These are phyloP conservation scores for Malassezia sp. DNA, from an alignment of 1,284 basidiomycete species.

Conservation along the genomic window DNA sequence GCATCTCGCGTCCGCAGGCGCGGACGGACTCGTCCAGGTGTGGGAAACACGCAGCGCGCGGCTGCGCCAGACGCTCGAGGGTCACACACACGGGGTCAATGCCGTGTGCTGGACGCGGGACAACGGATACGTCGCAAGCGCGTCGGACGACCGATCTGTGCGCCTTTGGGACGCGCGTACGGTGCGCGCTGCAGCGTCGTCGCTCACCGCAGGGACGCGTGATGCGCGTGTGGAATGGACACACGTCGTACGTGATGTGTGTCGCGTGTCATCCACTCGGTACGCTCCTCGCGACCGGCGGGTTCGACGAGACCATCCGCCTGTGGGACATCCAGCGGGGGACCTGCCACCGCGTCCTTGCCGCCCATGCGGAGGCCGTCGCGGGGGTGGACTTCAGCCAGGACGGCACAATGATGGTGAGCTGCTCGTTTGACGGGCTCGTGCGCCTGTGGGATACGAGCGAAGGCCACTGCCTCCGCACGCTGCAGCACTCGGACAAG, in stretches of 20 bases:
- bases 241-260: constrained; percentile 88
- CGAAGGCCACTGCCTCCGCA: constrained; percentile 92
- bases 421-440: constrained; percentile 85
- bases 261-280: constrained; percentile 78
- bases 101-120: constrained; percentile 36
- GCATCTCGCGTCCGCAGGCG: constrained; percentile 41
- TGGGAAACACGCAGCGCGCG: constrained; percentile 25
- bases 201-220: constrained; percentile 5
- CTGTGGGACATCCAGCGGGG: constrained; percentile 81
- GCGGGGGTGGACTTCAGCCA: constrained; percentile 83
- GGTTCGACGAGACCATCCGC: constrained; percentile 85
- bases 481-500: constrained; percentile 87
- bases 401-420: constrained; percentile 86
- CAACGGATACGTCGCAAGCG: constrained; percentile 27
- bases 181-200: constrained; percentile 7
- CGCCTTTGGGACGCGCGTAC: constrained; percentile 25
- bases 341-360: constrained; percentile 47
- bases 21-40: constrained; percentile 47
- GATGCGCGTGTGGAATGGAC: constrained; percentile 54
- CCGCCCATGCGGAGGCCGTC: constrained; percentile 93
- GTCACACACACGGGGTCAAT: constrained; percentile 29
- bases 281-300: constrained; percentile 78
- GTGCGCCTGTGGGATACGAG: constrained; percentile 78
- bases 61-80: constrained; percentile 19
- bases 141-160: constrained; percentile 33